Evolutionary conservation across 192 early-diverging fungal genomes (phyloP), one percentile per base, ranked within the genome.

Genomic region (Cladochytrium replicatum): DNA sequence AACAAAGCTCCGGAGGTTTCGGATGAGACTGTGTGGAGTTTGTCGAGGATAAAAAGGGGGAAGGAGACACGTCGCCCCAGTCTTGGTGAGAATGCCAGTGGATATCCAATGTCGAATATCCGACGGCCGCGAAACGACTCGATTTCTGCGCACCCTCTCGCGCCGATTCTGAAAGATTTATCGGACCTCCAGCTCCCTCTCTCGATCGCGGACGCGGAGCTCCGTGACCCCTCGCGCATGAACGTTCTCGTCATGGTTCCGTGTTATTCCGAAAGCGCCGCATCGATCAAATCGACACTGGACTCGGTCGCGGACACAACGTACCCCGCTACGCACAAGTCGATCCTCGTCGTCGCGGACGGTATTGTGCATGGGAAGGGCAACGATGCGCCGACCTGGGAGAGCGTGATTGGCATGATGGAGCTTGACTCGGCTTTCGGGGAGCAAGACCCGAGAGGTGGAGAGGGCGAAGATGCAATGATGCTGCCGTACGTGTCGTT

Each of bases 401-500:
- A 47, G 15, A 57, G 54, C 19, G 55, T 38, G 31, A 50, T 48
- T 15, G 51, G 28, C 17, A 32, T 57, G 19, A 50, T 26, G 19
- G 24, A 24, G 11, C 13, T 37, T 37, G 34, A 43, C 43, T 29
- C 25, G 39, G 6, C 53, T 13, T 26, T 54, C 27, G 51, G 17
- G 21, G 45, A 48, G 24, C 25, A 48, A 48, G 46, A 48, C 3
- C 46, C 46, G 2, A 23, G 29, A 1, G 27, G 45, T 9, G 26
- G 34, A 26, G 51, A 54, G 27, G 28, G 48, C 9, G 15, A 54
- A 28, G 59, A 64, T 13, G 63, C 73, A 3, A 52, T 48, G 27
- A 27, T 34, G 31, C 21, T 51, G 22, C 19, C 26, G 19, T 54
- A 54, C 30, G 26, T 28, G 17, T 44, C 52, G 27, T 11, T 54